phyloP scores from a whole-genome alignment of 257 asterid species.

The Mentha longifolia region DNA sequence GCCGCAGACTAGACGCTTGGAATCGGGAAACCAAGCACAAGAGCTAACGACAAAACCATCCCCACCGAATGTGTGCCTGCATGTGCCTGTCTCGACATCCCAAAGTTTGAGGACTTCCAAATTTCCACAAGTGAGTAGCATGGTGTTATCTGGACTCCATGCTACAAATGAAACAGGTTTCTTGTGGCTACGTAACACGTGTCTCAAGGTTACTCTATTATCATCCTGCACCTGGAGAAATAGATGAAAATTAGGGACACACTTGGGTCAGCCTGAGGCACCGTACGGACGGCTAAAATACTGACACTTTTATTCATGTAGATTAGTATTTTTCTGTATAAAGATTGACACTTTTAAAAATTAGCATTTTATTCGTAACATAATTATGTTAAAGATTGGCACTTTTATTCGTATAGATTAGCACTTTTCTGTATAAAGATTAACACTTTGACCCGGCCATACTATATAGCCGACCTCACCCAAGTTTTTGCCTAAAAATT shows the following conservation, averaged over 20 bases:
- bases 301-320: too few species aligned
- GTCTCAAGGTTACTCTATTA: conserved; percentile 51
- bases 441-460: too few species aligned
- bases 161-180: conserved; percentile 79
- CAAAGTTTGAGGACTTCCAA: conserved; percentile 88
- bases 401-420: too few species aligned
- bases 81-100: conserved; percentile 86
- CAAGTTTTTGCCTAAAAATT: too few species aligned
- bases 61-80: conserved; percentile 78
- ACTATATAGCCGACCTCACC: too few species aligned
- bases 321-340: too few species aligned
- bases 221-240: conserved; percentile 72
- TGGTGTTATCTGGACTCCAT: conserved; percentile 94
- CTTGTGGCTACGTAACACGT: conserved; percentile 61
- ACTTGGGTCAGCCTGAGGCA: too few species aligned
- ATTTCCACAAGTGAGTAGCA: conserved; percentile 92
- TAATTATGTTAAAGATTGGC: too few species aligned
- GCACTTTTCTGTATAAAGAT: too few species aligned
- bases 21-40: conserved; percentile 99
- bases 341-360: too few species aligned
- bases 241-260: conserved; percentile 17
- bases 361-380: too few species aligned
- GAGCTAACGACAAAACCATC: conserved; percentile 73
- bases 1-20: conserved; percentile 88
- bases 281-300: too few species aligned